Conservation (phyloP, 768 basidiomycete species). For the Udeniomyces megalosporus region DNA sequence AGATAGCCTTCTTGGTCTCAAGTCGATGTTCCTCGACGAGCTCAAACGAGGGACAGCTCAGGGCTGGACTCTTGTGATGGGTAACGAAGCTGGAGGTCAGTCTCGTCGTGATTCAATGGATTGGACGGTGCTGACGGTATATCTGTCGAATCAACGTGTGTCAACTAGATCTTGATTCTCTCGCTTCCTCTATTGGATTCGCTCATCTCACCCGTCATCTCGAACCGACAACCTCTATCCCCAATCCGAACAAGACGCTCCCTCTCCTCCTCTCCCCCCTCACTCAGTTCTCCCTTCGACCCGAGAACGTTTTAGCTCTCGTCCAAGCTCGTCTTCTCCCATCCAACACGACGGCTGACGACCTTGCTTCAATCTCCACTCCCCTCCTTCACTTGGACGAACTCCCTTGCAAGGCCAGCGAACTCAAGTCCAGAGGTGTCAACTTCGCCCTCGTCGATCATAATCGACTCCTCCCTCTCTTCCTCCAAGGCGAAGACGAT, state of each 20-base stretch:
- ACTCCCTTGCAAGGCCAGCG: constrained; percentile 31
- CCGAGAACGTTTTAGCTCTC: constrained; percentile 73
- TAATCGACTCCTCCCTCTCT: constrained; percentile 43
- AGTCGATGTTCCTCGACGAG: constrained; percentile 46
- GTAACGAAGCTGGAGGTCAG: constrained; percentile 90
- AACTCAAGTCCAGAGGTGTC: constrained; percentile 37
- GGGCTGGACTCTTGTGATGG: constrained; percentile 77
- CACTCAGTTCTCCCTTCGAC: constrained; percentile 56
- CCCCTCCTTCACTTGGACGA: constrained; percentile 46
- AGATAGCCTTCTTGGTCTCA: constrained; percentile 24
- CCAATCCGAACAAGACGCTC: constrained; percentile 34
- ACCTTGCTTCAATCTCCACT: constrained; percentile 35
- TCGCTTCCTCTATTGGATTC: constrained; percentile 72
- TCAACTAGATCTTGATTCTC: constrained; percentile 63
- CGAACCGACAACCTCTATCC: constrained; percentile 28
- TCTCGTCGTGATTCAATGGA: not conserved
- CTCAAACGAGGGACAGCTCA: constrained; percentile 35
- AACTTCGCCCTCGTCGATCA: constrained; percentile 79
- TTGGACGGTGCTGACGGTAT: not conserved
- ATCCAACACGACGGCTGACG: constrained; percentile 31
- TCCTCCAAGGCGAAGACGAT: constrained; percentile 24
- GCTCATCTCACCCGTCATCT: constrained; percentile 54
- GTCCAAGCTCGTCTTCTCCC: constrained; percentile 32
- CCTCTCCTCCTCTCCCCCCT: constrained; percentile 56
- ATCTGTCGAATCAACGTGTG: not conserved